Evolutionary conservation across 345 rosid species (phyloP), one percentile per base, ranked within the genome.

Genomic region (Populus tremula): DNA sequence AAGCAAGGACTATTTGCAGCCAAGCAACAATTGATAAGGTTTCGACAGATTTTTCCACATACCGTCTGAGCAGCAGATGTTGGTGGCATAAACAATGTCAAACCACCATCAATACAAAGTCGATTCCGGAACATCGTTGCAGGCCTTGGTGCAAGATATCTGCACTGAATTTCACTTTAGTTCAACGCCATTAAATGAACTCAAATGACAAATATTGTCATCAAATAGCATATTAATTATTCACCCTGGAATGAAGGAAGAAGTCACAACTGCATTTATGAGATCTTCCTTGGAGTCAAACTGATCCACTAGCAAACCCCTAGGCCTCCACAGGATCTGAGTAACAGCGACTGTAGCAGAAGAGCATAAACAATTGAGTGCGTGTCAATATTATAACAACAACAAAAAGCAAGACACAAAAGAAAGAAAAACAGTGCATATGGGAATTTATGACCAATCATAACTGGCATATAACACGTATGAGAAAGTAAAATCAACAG

Each of bases 11-110:
- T 64, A 23, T 39, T 17, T 35, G 31, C 27, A 47, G 20, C 11
- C 29, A 49, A 47, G 38, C 75, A 72, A 18, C 27, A 72, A 72
- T 3, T 29, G 16, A 25, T 16, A 72, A 45, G 16, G 71, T 27
- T 47, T 65, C 61, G 36, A 43, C 12, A 20, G 27, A 5, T 17
- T 74, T 27, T 41, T 25, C 63, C 63, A 9, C 29, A 67, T 90
- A 91, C 99, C 86, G 98, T 93, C 79, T 91, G 84, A 81, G 92
- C 79, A 78, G 98, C 98, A 78, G 96, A 87, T 69, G 99, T 90
- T 72, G 99, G 99, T 73, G 99, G 97, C 96, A 93, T 90, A 84
- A 92, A 93, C 83, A 96, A 85, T 23, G 99, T 93, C 84, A 92
- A 86, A 67, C 98, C 99, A 77, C 99, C 99, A 85, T 96, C 99